phyloP scores from a whole-genome alignment of 352 stramenopile species.

The Phytophthora fragariae region DNA sequence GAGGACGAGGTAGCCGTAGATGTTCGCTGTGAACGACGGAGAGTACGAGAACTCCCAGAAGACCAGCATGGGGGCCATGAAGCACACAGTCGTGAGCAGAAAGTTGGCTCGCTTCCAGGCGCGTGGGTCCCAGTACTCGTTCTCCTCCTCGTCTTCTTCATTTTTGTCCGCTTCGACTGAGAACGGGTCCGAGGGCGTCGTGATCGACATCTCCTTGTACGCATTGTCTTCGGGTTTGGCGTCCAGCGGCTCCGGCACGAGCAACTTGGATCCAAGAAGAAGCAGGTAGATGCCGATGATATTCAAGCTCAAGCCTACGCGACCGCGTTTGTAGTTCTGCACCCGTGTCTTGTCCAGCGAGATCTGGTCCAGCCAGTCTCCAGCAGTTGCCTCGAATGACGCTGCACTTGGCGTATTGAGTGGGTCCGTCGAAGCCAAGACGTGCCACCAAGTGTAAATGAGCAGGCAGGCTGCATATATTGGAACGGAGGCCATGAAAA shows the following conservation, averaged over 20 bases:
- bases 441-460: slow-evolving; percentile 88
- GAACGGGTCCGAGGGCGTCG: slow-evolving; percentile 53
- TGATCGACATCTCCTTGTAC: slow-evolving; percentile 68
- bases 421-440: slow-evolving; percentile 56
- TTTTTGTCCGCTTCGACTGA: slow-evolving; percentile 61
- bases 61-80: slow-evolving; percentile 90
- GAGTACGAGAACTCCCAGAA: slow-evolving; percentile 99
- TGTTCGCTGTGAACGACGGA: slow-evolving; percentile 88
- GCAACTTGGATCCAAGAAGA: slow-evolving; percentile 61
- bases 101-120: slow-evolving; percentile 94
- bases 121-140: slow-evolving; percentile 84
- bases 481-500: slow-evolving; percentile 70
- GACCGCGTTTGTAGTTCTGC: slow-evolving; percentile 85
- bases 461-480: slow-evolving; percentile 61
- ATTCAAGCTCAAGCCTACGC: slow-evolving; percentile 87
- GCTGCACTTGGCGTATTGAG: slow-evolving; percentile 56
- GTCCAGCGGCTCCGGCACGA: slow-evolving; percentile 90
- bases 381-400: slow-evolving; percentile 88
- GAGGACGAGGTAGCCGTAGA: slow-evolving; percentile 92
- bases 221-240: slow-evolving; percentile 80
- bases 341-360: slow-evolving; percentile 82
- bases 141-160: slow-evolving; percentile 61
- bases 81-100: slow-evolving; percentile 82
- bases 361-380: slow-evolving; percentile 91
- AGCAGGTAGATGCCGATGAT: slow-evolving; percentile 87